Evolutionary conservation across 2,329 filamentous ascomycete species (phyloP).

Genomic region (Neurospora sp.): DNA sequence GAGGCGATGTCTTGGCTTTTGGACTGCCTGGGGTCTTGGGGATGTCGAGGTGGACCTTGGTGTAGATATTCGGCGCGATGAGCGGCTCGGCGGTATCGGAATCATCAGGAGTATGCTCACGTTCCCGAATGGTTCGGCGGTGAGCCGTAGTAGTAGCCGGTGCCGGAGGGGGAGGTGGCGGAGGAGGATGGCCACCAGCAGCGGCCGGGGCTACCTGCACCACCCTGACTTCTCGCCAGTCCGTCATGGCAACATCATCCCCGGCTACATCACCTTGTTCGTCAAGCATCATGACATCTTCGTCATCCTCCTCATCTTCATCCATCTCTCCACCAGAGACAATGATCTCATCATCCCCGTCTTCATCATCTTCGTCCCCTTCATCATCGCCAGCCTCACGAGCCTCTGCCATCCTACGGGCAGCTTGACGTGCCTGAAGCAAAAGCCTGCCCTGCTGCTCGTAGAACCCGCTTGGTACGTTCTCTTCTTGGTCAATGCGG

Average conservation of each 20-base stretch:
- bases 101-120: slow-evolving; percentile 59
- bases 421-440: slow-evolving; percentile 21
- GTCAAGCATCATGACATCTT: slow-evolving; percentile 51
- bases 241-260: slow-evolving; percentile 35
- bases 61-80: slow-evolving; percentile 50
- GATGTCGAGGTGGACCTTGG: slow-evolving; percentile 60
- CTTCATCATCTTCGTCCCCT: slow-evolving; percentile 17
- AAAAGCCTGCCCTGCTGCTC: slow-evolving; percentile 23
- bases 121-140: slow-evolving; percentile 38
- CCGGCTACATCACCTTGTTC: slow-evolving; percentile 31
- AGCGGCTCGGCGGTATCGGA: slow-evolving; percentile 62
- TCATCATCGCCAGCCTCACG: slow-evolving; percentile 45
- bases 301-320: slow-evolving; percentile 38
- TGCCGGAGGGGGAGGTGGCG: slow-evolving; percentile 54
- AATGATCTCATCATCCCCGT: slow-evolving; percentile 19
- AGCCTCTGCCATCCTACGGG: slow-evolving; percentile 48
- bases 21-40: slow-evolving; percentile 67
- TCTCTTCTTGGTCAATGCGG: slow-evolving; percentile 39
- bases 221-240: slow-evolving; percentile 41
- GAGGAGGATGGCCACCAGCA: slow-evolving; percentile 62
- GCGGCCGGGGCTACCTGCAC: slow-evolving; percentile 38
- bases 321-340: slow-evolving; percentile 19
- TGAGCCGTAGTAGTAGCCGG: slow-evolving; percentile 28
- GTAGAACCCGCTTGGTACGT: slow-evolving; percentile 26
- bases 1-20: slow-evolving; percentile 35